These are phyloP conservation scores for Kingdonia uniflora DNA, from an alignment of 164 flowering plant species.

Conservation along the genomic window DNA sequence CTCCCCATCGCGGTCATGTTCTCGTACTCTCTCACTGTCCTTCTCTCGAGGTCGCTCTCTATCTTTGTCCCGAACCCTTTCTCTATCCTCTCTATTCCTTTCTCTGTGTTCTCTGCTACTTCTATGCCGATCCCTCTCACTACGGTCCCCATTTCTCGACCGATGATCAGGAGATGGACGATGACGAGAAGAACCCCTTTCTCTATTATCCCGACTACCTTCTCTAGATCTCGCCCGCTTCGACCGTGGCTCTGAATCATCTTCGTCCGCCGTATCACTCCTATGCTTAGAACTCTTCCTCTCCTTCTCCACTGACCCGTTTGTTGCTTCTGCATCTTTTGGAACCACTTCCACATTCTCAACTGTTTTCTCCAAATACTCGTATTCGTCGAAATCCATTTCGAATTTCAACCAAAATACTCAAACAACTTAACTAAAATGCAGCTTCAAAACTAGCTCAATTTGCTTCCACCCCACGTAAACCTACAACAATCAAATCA, in stretches of 20 bases:
- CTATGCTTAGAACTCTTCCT: conserved; percentile 40
- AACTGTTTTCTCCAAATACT: conserved; percentile 61
- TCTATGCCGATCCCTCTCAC: conserved; percentile 24
- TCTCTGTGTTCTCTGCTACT: conserved; percentile 8
- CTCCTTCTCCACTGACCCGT: conserved; percentile 27
- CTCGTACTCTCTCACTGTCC: conserved; percentile 21
- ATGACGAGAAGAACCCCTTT: conserved; percentile 29
- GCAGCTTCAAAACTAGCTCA: no score
- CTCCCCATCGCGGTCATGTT: conserved; percentile 35
- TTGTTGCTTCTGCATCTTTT: conserved; percentile 30
- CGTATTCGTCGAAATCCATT: conserved; percentile 83
- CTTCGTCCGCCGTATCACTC: conserved; percentile 23
- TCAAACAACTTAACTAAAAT: no score
- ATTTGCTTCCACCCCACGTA: no score
- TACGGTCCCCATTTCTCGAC: conserved; percentile 25
- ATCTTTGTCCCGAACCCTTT: conserved; percentile 28
- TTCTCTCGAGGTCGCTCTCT: conserved; percentile 20
- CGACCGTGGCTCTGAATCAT: conserved; percentile 26
- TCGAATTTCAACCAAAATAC: no score
- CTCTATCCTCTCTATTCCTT: conserved; percentile 37
- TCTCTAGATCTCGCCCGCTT: conserved; percentile 29
- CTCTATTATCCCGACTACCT: conserved; percentile 28
- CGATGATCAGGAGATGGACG: no score
- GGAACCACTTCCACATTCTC: conserved; percentile 40
- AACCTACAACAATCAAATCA: no score